These are phyloP conservation scores for Fallopia convolvulus DNA, from an alignment of 148 eudicot genomes.

Conservation along the genomic window DNA sequence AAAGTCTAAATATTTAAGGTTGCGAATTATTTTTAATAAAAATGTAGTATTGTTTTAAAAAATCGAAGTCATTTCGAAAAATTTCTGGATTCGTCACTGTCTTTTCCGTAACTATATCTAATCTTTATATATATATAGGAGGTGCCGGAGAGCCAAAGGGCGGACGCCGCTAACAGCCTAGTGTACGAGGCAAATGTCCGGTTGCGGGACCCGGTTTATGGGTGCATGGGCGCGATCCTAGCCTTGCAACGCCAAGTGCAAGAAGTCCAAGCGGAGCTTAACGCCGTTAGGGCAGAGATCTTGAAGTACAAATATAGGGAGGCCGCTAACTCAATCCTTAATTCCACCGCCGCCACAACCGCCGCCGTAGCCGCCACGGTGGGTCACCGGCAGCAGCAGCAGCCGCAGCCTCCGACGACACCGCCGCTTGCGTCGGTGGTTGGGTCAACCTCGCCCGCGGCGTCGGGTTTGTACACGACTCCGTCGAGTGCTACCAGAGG, in stretches of 20 bases:
- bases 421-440: slow-evolving; percentile 12
- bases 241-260: slow-evolving; percentile 68
- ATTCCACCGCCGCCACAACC: slow-evolving; percentile 20
- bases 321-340: slow-evolving; percentile 33
- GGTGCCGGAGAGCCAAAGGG: slow-evolving; percentile 64
- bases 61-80: too few species aligned
- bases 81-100: too few species aligned
- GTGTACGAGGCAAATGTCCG: slow-evolving; percentile 86
- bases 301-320: slow-evolving; percentile 61
- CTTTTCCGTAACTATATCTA: too few species aligned
- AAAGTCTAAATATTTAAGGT: too few species aligned
- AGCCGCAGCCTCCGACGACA: slow-evolving; percentile 28
- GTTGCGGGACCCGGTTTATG: slow-evolving; percentile 74
- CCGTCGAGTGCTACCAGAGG: slow-evolving; percentile 24
- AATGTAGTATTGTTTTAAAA: too few species aligned
- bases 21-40: too few species aligned
- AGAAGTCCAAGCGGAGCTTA: slow-evolving; percentile 47
- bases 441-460: background rate
- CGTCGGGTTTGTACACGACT: slow-evolving; percentile 31
- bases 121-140: slow-evolving; percentile 29
- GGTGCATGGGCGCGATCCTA: slow-evolving; percentile 90
- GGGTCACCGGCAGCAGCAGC: slow-evolving; percentile 24
- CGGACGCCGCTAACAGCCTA: slow-evolving; percentile 78
- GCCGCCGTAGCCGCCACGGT: background rate
- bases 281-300: slow-evolving; percentile 52